Evolutionary conservation across 2,329 filamentous ascomycete species (phyloP), one percentile per base, ranked within the genome.

Genomic region (Epicoccum nigrum): DNA sequence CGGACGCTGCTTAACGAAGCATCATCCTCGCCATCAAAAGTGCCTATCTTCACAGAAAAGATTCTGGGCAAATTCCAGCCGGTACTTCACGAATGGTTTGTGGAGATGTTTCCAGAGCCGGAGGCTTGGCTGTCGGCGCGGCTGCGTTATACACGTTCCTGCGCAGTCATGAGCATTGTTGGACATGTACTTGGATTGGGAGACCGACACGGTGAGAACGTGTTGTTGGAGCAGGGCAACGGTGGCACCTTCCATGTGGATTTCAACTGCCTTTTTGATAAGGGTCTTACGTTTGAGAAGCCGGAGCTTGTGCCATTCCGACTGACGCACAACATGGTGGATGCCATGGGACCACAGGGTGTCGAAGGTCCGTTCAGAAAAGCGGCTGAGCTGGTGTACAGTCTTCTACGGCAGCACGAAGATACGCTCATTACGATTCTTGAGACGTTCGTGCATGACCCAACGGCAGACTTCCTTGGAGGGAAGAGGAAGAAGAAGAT

Each of bases 221-320:
- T 99, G 47, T 84, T 97, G 23, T 86, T 99, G 25, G 92, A 97
- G 73, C 91, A 97, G 76, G 88, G 89, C 49, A 95, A 92, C 59
- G 94, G 95, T 35, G 93, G 93, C 43, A 86, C 96, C 2, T 90
- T 99, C 74, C 94, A 99, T 74, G 95, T 99, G 37, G 94, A 99
- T 76, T 99, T 99, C 81, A 99, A 99, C 76, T 99, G 95, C 74
- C 85, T 99, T 4, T 99, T 99, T 72, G 95, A 99, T 78, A 99
- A 99, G 64, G 94, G 94, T 1, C 83, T 93, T 32, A 97, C 92
- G 0, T 97, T 99, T 70, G 88, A 92, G 56, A 96, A 95, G 73
- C 93, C 94, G 0, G 94, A 99, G 74, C 81, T 89, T 23, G 94
- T 99, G 1, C 95, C 94, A 2, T 99, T 99, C 80, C 89, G 95